These are phyloP conservation scores for Colletotrichum eleusines DNA, from an alignment of 2,329 filamentous ascomycete genomes.

Conservation along the genomic window DNA sequence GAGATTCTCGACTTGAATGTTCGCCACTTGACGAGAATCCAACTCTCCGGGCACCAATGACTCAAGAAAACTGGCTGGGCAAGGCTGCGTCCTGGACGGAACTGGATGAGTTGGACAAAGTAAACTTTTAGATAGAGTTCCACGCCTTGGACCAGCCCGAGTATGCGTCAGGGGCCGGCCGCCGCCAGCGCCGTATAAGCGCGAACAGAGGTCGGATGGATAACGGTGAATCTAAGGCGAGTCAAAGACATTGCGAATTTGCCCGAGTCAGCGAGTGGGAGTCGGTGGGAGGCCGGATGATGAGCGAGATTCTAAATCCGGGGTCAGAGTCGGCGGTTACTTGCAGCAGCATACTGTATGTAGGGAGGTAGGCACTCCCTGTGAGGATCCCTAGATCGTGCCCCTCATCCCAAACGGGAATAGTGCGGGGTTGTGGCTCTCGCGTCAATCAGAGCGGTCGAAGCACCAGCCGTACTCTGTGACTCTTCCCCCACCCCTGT, in stretches of 20 bases:
- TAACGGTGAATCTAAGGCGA: not conserved
- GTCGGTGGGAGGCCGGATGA: not conserved
- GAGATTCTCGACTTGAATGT: not conserved
- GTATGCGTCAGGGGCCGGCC: not conserved
- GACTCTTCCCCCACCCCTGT: constrained; percentile 10
- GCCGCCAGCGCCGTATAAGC: too few species aligned
- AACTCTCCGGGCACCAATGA: not conserved
- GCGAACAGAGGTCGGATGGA: constrained; percentile 2
- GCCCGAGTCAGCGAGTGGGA: not conserved
- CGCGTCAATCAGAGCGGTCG: constrained; percentile 22
- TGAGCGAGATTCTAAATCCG: not conserved
- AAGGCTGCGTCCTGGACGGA: too few species aligned
- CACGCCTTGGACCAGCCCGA: not conserved
- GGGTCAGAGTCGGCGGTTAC: not conserved
- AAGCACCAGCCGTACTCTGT: constrained; percentile 1
- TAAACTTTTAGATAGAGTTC: constrained; percentile 4
- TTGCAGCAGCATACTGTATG: not conserved
- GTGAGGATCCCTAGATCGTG: not conserved
- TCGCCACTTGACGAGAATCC: not conserved
- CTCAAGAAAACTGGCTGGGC: not conserved
- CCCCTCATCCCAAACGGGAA: constrained; percentile 42
- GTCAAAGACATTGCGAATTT: not conserved
- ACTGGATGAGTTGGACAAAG: not conserved
- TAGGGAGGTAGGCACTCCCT: too few species aligned
- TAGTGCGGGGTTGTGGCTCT: constrained; percentile 43